A percentile compares a stretch with the other conserved stretches of the same genome.
Evolutionary conservation across 345 rosid species (phyloP).

Genomic region (Bruguiera parviflora): DNA sequence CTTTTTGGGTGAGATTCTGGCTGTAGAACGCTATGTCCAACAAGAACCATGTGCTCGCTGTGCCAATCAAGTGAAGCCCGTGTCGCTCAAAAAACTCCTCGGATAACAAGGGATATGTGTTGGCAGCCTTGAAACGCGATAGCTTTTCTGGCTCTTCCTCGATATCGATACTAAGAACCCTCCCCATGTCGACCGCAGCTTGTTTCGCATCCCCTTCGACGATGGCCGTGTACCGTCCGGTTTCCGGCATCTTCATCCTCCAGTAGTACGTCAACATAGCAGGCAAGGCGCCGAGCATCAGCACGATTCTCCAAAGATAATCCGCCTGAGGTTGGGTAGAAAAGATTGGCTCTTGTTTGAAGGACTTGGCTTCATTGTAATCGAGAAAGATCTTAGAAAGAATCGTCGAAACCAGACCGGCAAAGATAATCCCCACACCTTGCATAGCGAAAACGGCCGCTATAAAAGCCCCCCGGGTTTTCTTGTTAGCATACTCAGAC

Average conservation of each 20-base stretch:
- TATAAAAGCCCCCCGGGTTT: constrained; percentile 51
- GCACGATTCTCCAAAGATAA: constrained; percentile 47
- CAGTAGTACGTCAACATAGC: constrained; percentile 49
- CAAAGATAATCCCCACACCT: constrained; percentile 53
- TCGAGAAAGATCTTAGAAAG: constrained; percentile 34
- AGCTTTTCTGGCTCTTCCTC: constrained; percentile 31
- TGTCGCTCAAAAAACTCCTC: constrained; percentile 40
- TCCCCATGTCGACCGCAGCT: constrained; percentile 53
- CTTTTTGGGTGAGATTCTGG: constrained; percentile 54
- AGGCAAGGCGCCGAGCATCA: constrained; percentile 55
- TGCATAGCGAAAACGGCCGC: constrained; percentile 69
- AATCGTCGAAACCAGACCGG: constrained; percentile 43
- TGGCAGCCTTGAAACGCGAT: constrained; percentile 24
- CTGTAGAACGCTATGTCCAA: constrained; percentile 62
- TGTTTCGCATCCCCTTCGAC: constrained; percentile 52
- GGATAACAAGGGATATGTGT: constrained; percentile 33
- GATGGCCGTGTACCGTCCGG: constrained; percentile 54
- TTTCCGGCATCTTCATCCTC: constrained; percentile 67
- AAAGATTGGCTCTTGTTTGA: background rate
- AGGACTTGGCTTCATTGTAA: background rate
- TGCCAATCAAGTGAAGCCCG: constrained; percentile 46
- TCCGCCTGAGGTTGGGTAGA: constrained; percentile 52
- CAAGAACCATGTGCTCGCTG: constrained; percentile 49
- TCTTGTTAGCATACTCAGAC: constrained; percentile 63
- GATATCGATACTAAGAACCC: constrained; percentile 46